Evolutionary conservation across 768 basidiomycete species (phyloP), one percentile per base, ranked within the genome.

Genomic region (Suillus cothurnatus): DNA sequence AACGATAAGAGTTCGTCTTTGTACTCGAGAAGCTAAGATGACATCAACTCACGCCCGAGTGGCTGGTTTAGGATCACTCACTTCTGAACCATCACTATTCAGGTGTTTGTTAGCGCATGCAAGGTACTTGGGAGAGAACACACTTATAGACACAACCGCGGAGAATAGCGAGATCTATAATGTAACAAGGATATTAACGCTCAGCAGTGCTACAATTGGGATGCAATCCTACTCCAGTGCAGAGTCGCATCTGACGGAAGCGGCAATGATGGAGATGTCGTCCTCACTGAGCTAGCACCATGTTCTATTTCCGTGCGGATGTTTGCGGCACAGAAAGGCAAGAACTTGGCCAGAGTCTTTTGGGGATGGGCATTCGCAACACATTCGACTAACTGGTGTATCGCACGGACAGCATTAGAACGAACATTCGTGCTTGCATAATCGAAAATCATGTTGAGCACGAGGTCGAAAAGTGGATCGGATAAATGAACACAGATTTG

Each of bases 331-430:
- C 92, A 94, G 50, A 92, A 85, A 0, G 88, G 86, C 66, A 94
- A 82, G 76, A 97, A 93, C 69, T 88, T 91, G 23, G 84, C 88
- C 56, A 95, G 79, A 1, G 91, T 91, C 77, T 94, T 94, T 60
- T 74, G 79, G 5, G 94, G 87, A 70, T 93, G 79, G 23, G 92
- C 91, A 64, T 93, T 91, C 5, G 94, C 90, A 28, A 96, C 85
- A 71, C 92, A 93, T 76, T 92, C 88, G 39, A 95, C 90, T 5
- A 97, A 81, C 68, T 93, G 89, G 70, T 94, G 92, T 32, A 95
- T 91, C 3, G 91, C 92, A 63, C 92, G 87, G 50, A 95, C 92
- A 28, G 93, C 91, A 74, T 95, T 96, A 31, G 92, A 83, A 31
- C 93, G 89, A 32, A 93, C 90, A 66, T 88, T 91, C 17, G 86